A percentile compares a stretch with the other conserved stretches of the same genome.
Conservation (phyloP, 2,329 filamentous ascomycete genomes). For the Pseudogymnoascus sp. region DNA sequence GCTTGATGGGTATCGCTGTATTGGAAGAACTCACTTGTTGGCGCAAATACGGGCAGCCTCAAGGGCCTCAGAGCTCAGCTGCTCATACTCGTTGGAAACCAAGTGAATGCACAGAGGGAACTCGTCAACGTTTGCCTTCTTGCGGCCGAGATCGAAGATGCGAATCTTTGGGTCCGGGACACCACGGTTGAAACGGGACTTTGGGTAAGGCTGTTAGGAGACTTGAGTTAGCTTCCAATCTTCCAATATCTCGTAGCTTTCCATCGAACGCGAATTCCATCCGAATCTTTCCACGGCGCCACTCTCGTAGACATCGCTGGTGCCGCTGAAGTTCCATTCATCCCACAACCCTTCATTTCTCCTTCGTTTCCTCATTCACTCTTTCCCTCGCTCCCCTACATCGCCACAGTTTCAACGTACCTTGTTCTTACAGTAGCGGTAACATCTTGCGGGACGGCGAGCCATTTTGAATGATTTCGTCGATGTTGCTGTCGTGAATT, state of each 20-base stretch:
- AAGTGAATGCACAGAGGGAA: conserved; percentile 99
- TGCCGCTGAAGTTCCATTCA: background rate
- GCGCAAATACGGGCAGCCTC: conserved; percentile 99
- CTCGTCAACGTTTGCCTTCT: conserved; percentile 97
- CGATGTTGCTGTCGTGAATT: conserved; percentile 23
- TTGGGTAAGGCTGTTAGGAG: conserved; percentile 75
- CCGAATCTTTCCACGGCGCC: background rate
- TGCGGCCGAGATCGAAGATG: conserved; percentile 98
- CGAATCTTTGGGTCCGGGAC: conserved; percentile 71
- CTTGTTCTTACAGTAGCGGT: conserved; percentile 99
- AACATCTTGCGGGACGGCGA: conserved; percentile 98
- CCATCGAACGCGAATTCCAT: background rate
- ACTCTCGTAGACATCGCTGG: background rate
- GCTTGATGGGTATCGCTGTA: background rate
- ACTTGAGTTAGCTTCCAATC: conserved; percentile 15
- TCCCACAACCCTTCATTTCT: background rate
- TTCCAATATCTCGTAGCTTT: background rate
- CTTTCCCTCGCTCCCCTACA: background rate
- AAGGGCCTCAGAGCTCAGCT: conserved; percentile 98
- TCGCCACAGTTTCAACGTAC: conserved; percentile 45
- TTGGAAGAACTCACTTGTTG: conserved; percentile 68
- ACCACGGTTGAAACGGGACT: conserved; percentile 99
- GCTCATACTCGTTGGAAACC: conserved; percentile 99
- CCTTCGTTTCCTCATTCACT: background rate
- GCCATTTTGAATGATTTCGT: conserved; percentile 81